Base-by-base conservation (phyloP, 1,139 yeast species). In the Sugiyamaella japonica region DNA sequence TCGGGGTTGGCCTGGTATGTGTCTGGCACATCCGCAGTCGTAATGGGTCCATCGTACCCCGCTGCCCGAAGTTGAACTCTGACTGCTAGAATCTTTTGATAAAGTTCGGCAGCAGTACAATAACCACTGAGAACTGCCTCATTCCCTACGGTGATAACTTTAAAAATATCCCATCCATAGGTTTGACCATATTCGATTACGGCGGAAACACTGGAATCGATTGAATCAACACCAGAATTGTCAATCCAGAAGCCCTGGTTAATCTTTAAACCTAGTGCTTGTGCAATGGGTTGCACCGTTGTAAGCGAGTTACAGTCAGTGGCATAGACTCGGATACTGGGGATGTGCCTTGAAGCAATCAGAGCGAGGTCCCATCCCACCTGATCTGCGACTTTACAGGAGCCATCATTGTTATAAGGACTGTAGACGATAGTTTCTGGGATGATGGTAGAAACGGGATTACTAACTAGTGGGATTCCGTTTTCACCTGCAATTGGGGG, bases 1-100 rank as follows among this genome's bases (percentile, higher is more conserved):
- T 71, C 71, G 8, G 96, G 89, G 67, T 86, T 62, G 52, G 74
- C 70, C 65, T 80, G 79, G 70, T 78, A 89, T 15, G 84, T 72
- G n/a, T 80, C 85, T 16, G 97, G 95, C 52, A 96, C 96, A 70
- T 90, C 97, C 51, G 96, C 82, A 28, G 96, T 89, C 31, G 95
- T 84, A 43, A 90, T 77, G 55, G 75, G 66, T 49, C 97, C 97
- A n/a, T 74, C 69, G 73, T 84, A 90, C 20, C 97, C 97, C 25
- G 89, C 91, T 52, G 68, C 70, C 55, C 74, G 68, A 57, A 90
- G 78, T 60, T 73, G 72, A 10, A 76, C 49, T 68, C 83, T 86
- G 52, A 88, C 95, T 7, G 81, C 72, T 1, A 80, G 60, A 57
- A 89, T 85, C 71, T 89, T 89, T 52, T 71, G 56, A 34, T 84